phyloP scores from a whole-genome alignment of 2,329 filamentous ascomycete genomes.

The Colletotrichum tanaceti region DNA sequence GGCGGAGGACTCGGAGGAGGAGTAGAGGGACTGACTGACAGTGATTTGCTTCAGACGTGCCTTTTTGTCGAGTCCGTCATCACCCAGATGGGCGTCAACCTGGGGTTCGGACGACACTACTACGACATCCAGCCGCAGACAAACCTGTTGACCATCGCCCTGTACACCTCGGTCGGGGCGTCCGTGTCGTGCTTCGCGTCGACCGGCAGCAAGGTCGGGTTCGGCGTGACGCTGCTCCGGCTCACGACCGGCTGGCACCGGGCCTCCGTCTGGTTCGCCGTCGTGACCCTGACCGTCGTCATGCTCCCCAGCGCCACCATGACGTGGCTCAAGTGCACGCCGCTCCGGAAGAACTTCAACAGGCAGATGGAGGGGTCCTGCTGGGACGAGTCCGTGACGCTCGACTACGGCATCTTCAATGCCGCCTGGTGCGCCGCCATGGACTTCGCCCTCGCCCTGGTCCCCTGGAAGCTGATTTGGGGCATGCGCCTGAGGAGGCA shows the following conservation, averaged over 20 bases:
- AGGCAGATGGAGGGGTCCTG: slow-evolving; percentile 42
- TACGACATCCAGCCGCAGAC: slow-evolving; percentile 28
- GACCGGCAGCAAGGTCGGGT: slow-evolving; percentile 45
- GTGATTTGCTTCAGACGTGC: background rate
- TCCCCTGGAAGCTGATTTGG: slow-evolving; percentile 49
- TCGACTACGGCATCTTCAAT: slow-evolving; percentile 38
- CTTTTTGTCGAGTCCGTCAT: slow-evolving; percentile 35
- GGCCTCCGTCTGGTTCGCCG: slow-evolving; percentile 45
- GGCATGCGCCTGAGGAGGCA: slow-evolving; percentile 46
- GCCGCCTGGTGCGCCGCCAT: slow-evolving; percentile 38
- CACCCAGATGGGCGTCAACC: slow-evolving; percentile 38
- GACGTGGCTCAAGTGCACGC: slow-evolving; percentile 45
- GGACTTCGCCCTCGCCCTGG: slow-evolving; percentile 46
- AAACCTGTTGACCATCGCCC: slow-evolving; percentile 27
- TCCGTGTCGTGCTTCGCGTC: slow-evolving; percentile 39
- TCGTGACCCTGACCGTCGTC: slow-evolving; percentile 42
- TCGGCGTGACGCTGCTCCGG: slow-evolving; percentile 47
- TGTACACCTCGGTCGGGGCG: slow-evolving; percentile 29
- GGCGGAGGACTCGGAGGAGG: too few relatives aligned
- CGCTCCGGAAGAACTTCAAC: slow-evolving; percentile 44
- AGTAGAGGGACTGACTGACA: too few relatives aligned
- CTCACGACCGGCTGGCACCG: slow-evolving; percentile 44
- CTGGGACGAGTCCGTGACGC: slow-evolving; percentile 34
- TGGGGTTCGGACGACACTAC: slow-evolving; percentile 42
- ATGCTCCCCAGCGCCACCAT: slow-evolving; percentile 42